Evolutionary conservation across 2,329 filamentous ascomycete genomes (phyloP), one percentile per base, ranked within the genome.

Genomic region (Penicillium italicum): DNA sequence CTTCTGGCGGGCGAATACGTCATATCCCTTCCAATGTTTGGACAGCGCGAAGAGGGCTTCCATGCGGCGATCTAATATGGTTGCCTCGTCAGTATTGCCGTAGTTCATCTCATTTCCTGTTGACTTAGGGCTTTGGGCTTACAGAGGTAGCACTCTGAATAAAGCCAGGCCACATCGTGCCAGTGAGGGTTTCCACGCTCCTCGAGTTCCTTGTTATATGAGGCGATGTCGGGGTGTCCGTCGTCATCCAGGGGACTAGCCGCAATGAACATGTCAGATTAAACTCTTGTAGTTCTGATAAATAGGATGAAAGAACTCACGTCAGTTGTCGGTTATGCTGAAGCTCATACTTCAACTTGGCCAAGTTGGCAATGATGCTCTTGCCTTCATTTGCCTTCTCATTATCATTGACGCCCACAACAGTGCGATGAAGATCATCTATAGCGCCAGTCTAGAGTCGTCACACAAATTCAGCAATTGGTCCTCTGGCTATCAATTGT

Each of bases 1-100:
- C 79, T 97, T 97, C 73, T 96, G 92, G 63, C 88, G 86, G 43
- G 86, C 83, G 67, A 97, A 97, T 60, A 96, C 82, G 73, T 97
- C 93, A 75, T 97, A 96, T 62, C 77, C 79, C 76, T 90, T 92
- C 94, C 94, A 99, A 73, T 92, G 83, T 53, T 81, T 82, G 18
- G 89, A 92, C 18, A 85, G 80, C 20, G 80, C 81, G 78, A 97
- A 97, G 59, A 86, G 83, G 22, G 88, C 88, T 73, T 83, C 86
- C 56, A 97, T 84, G 58, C 93, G 91, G 70, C 91, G 84, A 71
- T 73, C 75, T 79, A 63, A 62, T 1, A 40, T 43, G 12, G 10
- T 12, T 14, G 5, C 52, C 28, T 47, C 36, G 55, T 72, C 53
- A 75, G 69, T 43, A 42, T n/a, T 20, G 14, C 22, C 16, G 11